Percentiles rank a stretch among this genome's conserved stretches.
These are phyloP conservation scores for Clavispora phyllophila DNA, from an alignment of 805 yeast species.

Conservation along the genomic window DNA sequence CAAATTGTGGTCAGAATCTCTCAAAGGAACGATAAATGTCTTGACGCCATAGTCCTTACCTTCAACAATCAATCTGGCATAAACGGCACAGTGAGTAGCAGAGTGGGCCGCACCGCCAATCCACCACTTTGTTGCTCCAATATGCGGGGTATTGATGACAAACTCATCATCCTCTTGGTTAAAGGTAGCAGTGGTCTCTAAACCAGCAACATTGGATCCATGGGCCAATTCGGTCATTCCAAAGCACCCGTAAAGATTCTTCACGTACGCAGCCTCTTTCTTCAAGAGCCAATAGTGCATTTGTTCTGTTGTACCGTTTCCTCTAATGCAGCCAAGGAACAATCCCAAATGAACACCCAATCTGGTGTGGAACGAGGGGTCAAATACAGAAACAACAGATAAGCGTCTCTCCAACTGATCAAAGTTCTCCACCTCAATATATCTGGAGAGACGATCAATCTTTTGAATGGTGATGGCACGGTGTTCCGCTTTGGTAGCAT, in stretches of 20 bases:
- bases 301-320: slow-evolving; percentile 85
- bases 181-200: slow-evolving; percentile 88
- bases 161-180: slow-evolving; percentile 63
- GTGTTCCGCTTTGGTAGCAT: slow-evolving; percentile 49
- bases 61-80: slow-evolving; percentile 75
- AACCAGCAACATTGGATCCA: slow-evolving; percentile 80
- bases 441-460: slow-evolving; percentile 56
- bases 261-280: slow-evolving; percentile 56
- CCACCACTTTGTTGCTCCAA: slow-evolving; percentile 98
- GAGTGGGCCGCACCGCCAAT: slow-evolving; percentile 97
- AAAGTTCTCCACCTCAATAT: slow-evolving; percentile 47
- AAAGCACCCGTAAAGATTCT: slow-evolving; percentile 58
- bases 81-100: slow-evolving; percentile 81
- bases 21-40: slow-evolving; percentile 84
- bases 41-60: slow-evolving; percentile 90
- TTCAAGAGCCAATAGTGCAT: slow-evolving; percentile 75
- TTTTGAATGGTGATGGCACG: slow-evolving; percentile 57
- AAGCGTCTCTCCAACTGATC: slow-evolving; percentile 54
- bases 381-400: slow-evolving; percentile 57
- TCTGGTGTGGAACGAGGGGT: slow-evolving; percentile 78
- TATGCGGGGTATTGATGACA: slow-evolving; percentile 76
- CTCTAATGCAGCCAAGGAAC: slow-evolving; percentile 74
- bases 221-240: slow-evolving; percentile 65
- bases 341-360: slow-evolving; percentile 85
- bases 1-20: slow-evolving; percentile 69